Evolutionary conservation across 345 rosid genomes (phyloP).

Genomic region (Camelina sativa): DNA sequence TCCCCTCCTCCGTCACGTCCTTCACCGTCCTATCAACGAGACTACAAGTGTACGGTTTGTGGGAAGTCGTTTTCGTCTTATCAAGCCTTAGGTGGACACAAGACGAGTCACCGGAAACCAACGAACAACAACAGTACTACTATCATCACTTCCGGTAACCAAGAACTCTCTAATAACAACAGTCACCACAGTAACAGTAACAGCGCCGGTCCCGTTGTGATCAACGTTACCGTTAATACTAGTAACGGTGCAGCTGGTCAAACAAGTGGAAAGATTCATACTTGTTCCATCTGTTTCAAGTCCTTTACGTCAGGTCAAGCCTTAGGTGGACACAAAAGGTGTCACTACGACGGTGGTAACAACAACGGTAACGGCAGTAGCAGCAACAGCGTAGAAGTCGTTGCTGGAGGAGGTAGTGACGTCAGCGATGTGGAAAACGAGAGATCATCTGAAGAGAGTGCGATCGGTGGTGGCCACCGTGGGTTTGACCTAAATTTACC

Average conservation of each 20-base stretch:
- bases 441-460: slow-evolving; percentile 38
- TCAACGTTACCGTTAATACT: slow-evolving; percentile 17
- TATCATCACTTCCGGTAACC: slow-evolving; percentile 21
- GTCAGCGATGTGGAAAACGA: slow-evolving; percentile 36
- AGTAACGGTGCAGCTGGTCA: slow-evolving; percentile 28
- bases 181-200: slow-evolving; percentile 31
- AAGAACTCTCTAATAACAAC: slow-evolving; percentile 41
- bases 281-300: slow-evolving; percentile 73
- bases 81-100: slow-evolving; percentile 95
- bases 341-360: slow-evolving; percentile 67
- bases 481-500: slow-evolving; percentile 75
- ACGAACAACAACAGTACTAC: not conserved
- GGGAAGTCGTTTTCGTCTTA: slow-evolving; percentile 74
- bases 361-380: slow-evolving; percentile 27
- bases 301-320: slow-evolving; percentile 79
- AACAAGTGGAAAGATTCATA: slow-evolving; percentile 50
- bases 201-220: slow-evolving; percentile 24
- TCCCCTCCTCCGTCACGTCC: slow-evolving; percentile 14
- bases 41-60: slow-evolving; percentile 79
- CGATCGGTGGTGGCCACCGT: slow-evolving; percentile 41
- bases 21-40: slow-evolving; percentile 39
- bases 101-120: slow-evolving; percentile 86
- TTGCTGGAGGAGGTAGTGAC: slow-evolving; percentile 33
- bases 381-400: slow-evolving; percentile 34
- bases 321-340: slow-evolving; percentile 77